Evolutionary conservation across 371 early-diverging fungal genomes (phyloP), one percentile per base, ranked within the genome.

Genomic region (Mortierella sp.): DNA sequence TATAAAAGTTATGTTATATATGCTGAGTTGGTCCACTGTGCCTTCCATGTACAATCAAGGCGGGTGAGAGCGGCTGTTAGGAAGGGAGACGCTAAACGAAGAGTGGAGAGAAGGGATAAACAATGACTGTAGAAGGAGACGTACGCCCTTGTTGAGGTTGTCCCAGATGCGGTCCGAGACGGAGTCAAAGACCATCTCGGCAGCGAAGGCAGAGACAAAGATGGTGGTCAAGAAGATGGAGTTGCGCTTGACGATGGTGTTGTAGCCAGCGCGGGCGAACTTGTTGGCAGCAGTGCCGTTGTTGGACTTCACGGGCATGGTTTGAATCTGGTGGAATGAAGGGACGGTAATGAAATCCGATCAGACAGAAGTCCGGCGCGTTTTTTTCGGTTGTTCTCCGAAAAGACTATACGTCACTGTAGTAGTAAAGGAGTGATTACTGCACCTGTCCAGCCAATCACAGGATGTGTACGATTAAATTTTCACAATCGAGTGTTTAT

Each of bases 71-170:
- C n/a, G n/a, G n/a, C n/a, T n/a, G n/a, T n/a, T n/a, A n/a, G n/a
- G n/a, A n/a, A n/a, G n/a, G n/a, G n/a, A n/a, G n/a, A n/a, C n/a
- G n/a, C n/a, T n/a, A n/a, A n/a, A n/a, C n/a, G n/a, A n/a, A n/a
- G n/a, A n/a, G n/a, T n/a, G n/a, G n/a, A 49, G 46, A 26, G 31
- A 42, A 8, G 27, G 26, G 50, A 27, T 50, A 34, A 34, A 47
- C 24, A 50, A 51, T 67, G 34, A 50, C 28, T 21, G 15, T 28
- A 31, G 23, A 52, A 50, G 41, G 54, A 46, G 43, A 39, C 92
- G 82, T 88, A 95, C 96, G 48, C 95, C 95, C 81, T 89, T 84
- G 91, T 95, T 95, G 57, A 87, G 15, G 51, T 80, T 78, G 76
- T 94, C 92, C 93, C 93, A 95, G 56, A 93, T 51, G 60, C 80